Evolutionary conservation across 148 eudicot species (phyloP), one percentile per base, ranked within the genome.

Genomic region (Silene latifolia): DNA sequence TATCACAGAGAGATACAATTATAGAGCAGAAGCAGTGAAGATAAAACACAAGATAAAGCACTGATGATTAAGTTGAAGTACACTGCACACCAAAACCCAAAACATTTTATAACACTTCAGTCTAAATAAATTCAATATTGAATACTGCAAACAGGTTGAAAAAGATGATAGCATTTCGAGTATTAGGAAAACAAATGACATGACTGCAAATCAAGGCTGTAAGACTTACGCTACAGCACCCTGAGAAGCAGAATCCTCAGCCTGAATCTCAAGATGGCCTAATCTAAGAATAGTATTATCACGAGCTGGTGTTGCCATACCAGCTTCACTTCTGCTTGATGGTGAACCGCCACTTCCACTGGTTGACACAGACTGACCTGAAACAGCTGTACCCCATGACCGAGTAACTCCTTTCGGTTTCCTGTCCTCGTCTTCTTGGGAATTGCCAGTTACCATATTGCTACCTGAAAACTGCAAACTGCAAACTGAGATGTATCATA

Each of bases 331-430:
- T 71, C 88, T 83, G 78, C 85, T 85, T 5, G 97, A 88, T 2
- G 97, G 97, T n/a, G 97, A 91, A 32, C 97, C 97, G 53, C 89
- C 83, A 68, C 98, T 90, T 70, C 98, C 90, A 66, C 97, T 94
- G 21, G 97, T 94, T 56, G 98, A 94, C 74, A 91, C 78, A 18
- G 97, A 93, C 83, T 94, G 98, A 67, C 90, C 96, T 46, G 97
- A 92, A 54, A 73, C 67, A 32, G 91, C 83, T 64, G 96, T 79
- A 71, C 91, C 93, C 91, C 91, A 87, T 39, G 96, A 92, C 78
- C 87, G 87, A 24, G 89, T 83, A 60, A 51, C 76, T 69, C 81
- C 88, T 74, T 72, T 85, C 63, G 77, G 82, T 76, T 87, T 83
- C 74, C 69, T 87, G 74, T 85, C 86, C 42, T 84, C 85, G 57